Percentiles rank a stretch among this genome's conserved stretches.
These are phyloP conservation scores for Dipodascus geniculatus DNA, from an alignment of 805 yeast genomes.

Conservation along the genomic window DNA sequence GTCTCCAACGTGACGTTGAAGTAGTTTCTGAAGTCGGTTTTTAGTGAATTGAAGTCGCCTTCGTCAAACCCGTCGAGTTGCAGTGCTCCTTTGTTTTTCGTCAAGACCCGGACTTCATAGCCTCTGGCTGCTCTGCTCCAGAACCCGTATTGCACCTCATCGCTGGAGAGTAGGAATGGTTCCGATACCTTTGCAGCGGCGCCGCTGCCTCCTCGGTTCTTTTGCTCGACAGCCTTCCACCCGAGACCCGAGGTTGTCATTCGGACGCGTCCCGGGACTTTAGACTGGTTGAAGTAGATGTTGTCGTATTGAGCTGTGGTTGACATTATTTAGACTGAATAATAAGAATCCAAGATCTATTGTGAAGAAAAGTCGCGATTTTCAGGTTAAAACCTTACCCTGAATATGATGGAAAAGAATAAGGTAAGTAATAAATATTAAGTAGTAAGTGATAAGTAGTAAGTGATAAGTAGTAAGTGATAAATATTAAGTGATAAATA, in stretches of 20 bases:
- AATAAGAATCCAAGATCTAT: too few species aligned
- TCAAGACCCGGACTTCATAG: conserved; percentile 77
- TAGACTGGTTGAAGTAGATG: conserved; percentile 81
- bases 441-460: too few species aligned
- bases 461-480: too few species aligned
- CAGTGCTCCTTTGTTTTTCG: conserved; percentile 77
- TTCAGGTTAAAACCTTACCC: background rate
- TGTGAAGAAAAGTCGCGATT: too few species aligned
- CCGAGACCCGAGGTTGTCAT: conserved; percentile 96
- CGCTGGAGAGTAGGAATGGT: conserved; percentile 83
- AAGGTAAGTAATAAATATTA: background rate
- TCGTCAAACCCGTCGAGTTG: conserved; percentile 85
- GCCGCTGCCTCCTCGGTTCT: conserved; percentile 31
- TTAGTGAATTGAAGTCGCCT: conserved; percentile 66
- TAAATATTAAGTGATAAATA: too few species aligned
- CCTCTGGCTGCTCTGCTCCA: conserved; percentile 96
- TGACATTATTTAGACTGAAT: background rate
- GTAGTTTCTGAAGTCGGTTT: conserved; percentile 70
- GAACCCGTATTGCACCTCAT: conserved; percentile 62
- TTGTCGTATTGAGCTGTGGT: conserved; percentile 63
- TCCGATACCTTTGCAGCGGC: conserved; percentile 39
- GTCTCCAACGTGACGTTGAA: conserved; percentile 66
- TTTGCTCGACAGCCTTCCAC: conserved; percentile 63
- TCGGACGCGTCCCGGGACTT: conserved; percentile 78
- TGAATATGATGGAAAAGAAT: background rate